phyloP scores from a whole-genome alignment of 805 yeast species.

The Hanseniaspora lindneri region DNA sequence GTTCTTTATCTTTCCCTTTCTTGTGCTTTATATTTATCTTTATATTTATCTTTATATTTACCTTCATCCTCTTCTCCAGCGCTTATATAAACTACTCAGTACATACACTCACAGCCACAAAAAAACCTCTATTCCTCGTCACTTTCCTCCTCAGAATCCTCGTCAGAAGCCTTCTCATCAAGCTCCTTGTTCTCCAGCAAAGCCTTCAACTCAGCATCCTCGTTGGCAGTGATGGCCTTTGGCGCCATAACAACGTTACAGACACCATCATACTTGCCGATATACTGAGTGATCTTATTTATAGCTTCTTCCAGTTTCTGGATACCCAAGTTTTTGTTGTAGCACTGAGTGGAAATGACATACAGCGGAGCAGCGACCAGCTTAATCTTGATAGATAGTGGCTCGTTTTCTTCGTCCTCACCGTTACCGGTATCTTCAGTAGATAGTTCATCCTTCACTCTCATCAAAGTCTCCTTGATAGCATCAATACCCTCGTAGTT shows the following conservation, averaged over 20 bases:
- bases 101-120: too few relatives aligned
- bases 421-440: slow-evolving; percentile 42
- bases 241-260: slow-evolving; percentile 95
- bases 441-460: slow-evolving; percentile 72
- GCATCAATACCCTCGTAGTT: slow-evolving; percentile 97
- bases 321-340: slow-evolving; percentile 84
- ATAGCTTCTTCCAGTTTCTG: slow-evolving; percentile 69
- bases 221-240: slow-evolving; percentile 96
- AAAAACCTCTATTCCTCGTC: slow-evolving; percentile 37
- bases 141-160: slow-evolving; percentile 54
- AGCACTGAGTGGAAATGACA: slow-evolving; percentile 82
- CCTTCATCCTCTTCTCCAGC: too few relatives aligned
- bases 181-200: slow-evolving; percentile 85
- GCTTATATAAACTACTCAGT: too few relatives aligned
- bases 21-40: too few relatives aligned
- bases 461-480: slow-evolving; percentile 65
- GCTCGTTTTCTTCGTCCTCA: slow-evolving; percentile 5
- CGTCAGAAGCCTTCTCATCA: slow-evolving; percentile 75
- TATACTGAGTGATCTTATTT: slow-evolving; percentile 56
- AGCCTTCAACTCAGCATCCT: slow-evolving; percentile 94
- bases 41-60: too few relatives aligned
- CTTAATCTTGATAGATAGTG: slow-evolving; percentile 77
- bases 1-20: too few relatives aligned
- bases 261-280: slow-evolving; percentile 66
- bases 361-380: slow-evolving; percentile 95